A percentile compares a stretch with the other conserved stretches of the same genome.
Evolutionary conservation across 2,329 filamentous ascomycete genomes (phyloP).

Genomic region (Aplosporella prunicola): DNA sequence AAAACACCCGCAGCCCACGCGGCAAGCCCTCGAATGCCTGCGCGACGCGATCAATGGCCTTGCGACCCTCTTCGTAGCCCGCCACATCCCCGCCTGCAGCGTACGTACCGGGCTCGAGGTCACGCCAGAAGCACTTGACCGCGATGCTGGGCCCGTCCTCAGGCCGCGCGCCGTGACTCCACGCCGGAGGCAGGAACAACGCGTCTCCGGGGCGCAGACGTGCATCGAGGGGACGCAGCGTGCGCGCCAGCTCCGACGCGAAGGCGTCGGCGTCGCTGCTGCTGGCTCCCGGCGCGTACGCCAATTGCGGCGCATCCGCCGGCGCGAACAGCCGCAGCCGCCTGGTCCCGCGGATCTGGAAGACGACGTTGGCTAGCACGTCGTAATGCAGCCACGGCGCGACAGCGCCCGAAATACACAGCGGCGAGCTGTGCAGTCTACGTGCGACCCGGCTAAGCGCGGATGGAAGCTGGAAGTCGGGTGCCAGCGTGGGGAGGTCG

Average conservation of each 20-base stretch:
- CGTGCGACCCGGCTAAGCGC: conserved; percentile 50
- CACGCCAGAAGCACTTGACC: conserved; percentile 84
- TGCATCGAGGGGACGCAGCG: conserved; percentile 50
- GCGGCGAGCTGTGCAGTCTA: conserved; percentile 66
- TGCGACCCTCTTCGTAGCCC: conserved; percentile 71
- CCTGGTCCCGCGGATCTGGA: conserved; percentile 67
- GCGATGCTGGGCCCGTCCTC: conserved; percentile 53
- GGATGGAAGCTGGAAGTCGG: conserved; percentile 60
- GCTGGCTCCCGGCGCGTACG: conserved; percentile 66
- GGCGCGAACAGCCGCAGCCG: conserved; percentile 70
- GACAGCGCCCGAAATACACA: conserved; percentile 70
- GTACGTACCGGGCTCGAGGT: conserved; percentile 53
- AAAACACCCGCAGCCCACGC: conserved; percentile 60
- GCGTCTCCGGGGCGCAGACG: conserved; percentile 62
- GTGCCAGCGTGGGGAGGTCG: conserved; percentile 62
- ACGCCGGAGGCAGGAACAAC: conserved; percentile 71
- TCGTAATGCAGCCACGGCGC: conserved; percentile 91
- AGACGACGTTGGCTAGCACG: conserved; percentile 81
- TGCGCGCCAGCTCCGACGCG: conserved; percentile 15
- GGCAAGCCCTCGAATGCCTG: conserved; percentile 57
- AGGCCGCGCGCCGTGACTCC: conserved; percentile 65
- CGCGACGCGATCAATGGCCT: conserved; percentile 58
- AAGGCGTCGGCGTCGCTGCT: conserved; percentile 60
- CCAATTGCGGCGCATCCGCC: conserved; percentile 57
- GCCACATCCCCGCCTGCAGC: conserved; percentile 69